Conservation (phyloP, 73 alveolate species). For the Tetrahymena thermophila region DNA sequence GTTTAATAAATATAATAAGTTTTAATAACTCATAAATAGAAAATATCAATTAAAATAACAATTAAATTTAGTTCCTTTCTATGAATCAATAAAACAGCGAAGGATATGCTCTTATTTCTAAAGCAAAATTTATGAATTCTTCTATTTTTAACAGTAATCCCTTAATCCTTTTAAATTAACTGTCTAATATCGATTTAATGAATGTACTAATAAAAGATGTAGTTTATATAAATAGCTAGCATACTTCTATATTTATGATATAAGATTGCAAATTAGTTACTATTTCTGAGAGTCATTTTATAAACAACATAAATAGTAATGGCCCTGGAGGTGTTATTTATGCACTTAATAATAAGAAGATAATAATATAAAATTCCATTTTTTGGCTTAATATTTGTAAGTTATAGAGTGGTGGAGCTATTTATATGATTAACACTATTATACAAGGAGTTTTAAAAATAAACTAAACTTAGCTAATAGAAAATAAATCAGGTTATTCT, state of each 20-base stretch:
- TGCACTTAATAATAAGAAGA: neutral
- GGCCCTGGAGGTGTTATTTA: neutral
- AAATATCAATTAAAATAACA: too few relatives aligned
- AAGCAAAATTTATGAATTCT: neutral
- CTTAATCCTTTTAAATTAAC: neutral
- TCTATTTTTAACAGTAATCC: neutral
- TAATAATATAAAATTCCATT: neutral
- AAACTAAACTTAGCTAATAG: neutral
- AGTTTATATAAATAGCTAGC: too few relatives aligned
- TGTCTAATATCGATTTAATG: too few relatives aligned
- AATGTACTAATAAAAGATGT: neutral
- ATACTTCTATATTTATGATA: neutral
- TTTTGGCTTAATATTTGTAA: neutral
- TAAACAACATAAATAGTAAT: too few relatives aligned
- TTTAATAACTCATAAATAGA: too few relatives aligned
- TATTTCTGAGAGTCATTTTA: neutral
- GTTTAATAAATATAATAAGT: too few relatives aligned
- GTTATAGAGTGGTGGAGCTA: neutral
- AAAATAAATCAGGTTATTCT: neutral
- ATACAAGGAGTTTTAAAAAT: neutral
- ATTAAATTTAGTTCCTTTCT: neutral
- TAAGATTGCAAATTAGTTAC: neutral
- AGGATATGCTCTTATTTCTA: neutral
- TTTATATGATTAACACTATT: neutral
- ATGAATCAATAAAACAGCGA: neutral